phyloP scores from a whole-genome alignment of 1,284 basidiomycete genomes.

The Jaminaea rosea region DNA sequence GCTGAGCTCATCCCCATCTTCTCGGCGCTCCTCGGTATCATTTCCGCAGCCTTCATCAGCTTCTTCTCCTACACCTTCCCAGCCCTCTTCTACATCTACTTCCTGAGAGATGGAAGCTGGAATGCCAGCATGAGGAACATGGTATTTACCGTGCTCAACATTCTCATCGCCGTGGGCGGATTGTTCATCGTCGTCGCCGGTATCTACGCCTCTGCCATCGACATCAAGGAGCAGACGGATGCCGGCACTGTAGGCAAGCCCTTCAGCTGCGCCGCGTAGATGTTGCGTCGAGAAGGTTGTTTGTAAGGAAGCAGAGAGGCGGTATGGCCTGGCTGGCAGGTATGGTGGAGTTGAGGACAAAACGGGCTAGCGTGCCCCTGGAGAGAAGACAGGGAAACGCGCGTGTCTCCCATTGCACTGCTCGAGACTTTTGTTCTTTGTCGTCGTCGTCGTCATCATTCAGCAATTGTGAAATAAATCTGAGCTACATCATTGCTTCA shows the following conservation, averaged over 20 bases:
- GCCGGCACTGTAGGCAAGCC: not conserved
- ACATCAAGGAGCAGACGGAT: not conserved
- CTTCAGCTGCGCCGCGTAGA: not conserved
- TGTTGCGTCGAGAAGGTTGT: too few species aligned
- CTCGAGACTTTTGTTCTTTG: too few species aligned
- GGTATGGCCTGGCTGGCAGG: too few species aligned
- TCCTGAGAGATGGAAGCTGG: conserved; percentile 3
- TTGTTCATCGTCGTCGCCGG: conserved; percentile 1
- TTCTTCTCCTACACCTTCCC: conserved; percentile 34
- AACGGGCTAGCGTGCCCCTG: too few species aligned
- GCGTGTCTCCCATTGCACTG: too few species aligned
- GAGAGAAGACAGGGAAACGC: too few species aligned
- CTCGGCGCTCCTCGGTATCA: conserved; percentile 21
- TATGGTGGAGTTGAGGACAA: too few species aligned
- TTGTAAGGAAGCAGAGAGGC: too few species aligned
- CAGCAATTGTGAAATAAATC: too few species aligned
- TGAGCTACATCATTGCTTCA: too few species aligned
- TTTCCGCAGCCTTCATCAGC: conserved; percentile 18
- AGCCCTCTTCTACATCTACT: conserved; percentile 16
- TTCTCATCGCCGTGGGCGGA: conserved; percentile 1
- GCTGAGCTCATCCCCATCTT: conserved; percentile 34
- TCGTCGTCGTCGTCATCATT: too few species aligned
- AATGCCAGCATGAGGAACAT: not conserved
- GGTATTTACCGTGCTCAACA: not conserved
- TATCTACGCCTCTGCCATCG: not conserved